Evolutionary conservation across 495 filamentous ascomycete genomes (phyloP), one percentile per base, ranked within the genome.

Genomic region (Diplogelasinospora grovesii): DNA sequence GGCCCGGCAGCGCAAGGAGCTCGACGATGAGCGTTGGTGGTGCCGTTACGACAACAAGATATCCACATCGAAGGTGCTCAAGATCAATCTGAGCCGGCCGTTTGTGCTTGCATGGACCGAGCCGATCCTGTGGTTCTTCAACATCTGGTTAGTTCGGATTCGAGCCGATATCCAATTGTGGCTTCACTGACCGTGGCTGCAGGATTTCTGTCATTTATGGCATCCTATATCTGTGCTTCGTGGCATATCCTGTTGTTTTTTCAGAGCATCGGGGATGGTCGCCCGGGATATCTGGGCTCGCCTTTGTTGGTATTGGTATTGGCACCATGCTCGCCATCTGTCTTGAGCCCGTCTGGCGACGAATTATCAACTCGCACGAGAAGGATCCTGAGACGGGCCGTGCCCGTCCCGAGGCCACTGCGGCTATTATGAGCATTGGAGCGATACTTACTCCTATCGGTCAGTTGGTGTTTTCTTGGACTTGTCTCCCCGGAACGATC

Each of bases 161-260:
- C 13, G 9, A 21, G 13, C 15, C 22, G 19, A 13, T 8, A 16
- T 10, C 5, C 7, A 10, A 8, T 8, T 13, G 16, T 31, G 10
- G 33, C 16, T 5, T 33, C 11, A 20, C 30, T 35, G 11, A 41
- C 21, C 22, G 21, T 21, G 8, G 36, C 5, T 22, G 14, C 26
- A 71, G 67, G 68, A 66, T 73, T 28, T 68, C 63, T 6, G 55
- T 75, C 29, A 66, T 81, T 18, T 79, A 81, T 56, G 80, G 74
- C 11, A 86, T 89, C 36, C 69, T 94, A 0, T 93, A 93, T 56
- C 73, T 93, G 23, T 89, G 86, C 62, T 95, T 96, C 62, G 79
- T 86, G 21, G 85, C 85, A 16, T 78, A 76, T 52, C 89, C 89
- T 4, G 82, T 93, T 39, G 81, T 95, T 37, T 95, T 86, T 62